Base-by-base conservation (phyloP, 2,329 filamentous ascomycete species). In the Fusarium equiseti region DNA sequence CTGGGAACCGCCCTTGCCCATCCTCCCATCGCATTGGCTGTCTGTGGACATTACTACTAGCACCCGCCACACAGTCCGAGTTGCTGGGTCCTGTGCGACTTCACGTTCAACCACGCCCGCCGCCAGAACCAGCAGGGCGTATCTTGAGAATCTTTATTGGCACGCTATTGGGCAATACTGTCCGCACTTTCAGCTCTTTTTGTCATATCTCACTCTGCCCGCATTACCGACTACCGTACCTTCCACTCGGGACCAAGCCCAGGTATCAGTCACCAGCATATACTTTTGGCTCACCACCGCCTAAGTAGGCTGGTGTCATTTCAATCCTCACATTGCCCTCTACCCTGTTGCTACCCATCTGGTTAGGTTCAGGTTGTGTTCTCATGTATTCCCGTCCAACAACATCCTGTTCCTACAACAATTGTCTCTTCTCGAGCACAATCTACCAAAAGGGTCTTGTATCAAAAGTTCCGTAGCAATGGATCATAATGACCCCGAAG, bases 401-500 rank as follows among this genome's bases (percentile, higher is more conserved):
- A 52, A 46, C 45, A 42, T 40, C 26, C 43, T 53, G 45, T 54
- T 57, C 44, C 46, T 53, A 66, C 29, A 42, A 58, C 40, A 64
- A 50, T 57, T 56, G 44, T 52, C 63, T 62, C 64, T 59, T 51
- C 50, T 64, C 38, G 57, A 60, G 57, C 20, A 58, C 57, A 58
- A 57, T 50, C 54, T 31, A 35, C 54, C 55, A 43, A 50, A 32
- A 43, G 35, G 44, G 31, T 48, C 59, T 56, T 45, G 54, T 45
- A 35, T 40, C 57, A 59, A 43, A 71, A 44, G 42, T 49, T 53
- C 55, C 44, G 32, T 43, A 62, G 60, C 53, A 38, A 78, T 77
- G 75, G 71, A 75, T 27, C 71, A 49, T 20, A 70, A 71, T 38
- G 64, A 71, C 44, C 56, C 70, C 8, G 76, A 78, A 24, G 76